phyloP scores from a whole-genome alignment of 352 stramenopile genomes.

The Poterioochromonas sp. region DNA sequence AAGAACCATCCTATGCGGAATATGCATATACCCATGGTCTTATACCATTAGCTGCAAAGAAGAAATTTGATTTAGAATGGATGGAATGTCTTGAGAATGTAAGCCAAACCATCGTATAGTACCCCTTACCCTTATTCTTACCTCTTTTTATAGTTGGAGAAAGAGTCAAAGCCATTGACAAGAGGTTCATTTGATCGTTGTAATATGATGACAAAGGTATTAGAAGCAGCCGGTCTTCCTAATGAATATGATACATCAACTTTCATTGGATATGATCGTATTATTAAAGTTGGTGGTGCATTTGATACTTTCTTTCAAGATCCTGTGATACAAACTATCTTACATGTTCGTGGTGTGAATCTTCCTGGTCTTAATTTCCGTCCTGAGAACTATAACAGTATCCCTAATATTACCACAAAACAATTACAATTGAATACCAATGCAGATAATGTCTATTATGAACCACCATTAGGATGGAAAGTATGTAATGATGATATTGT shows the following conservation, averaged over 20 bases:
- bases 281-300: background rate
- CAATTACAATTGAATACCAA: background rate
- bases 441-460: background rate
- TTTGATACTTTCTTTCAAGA: constrained; percentile 16
- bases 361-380: constrained; percentile 17
- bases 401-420: background rate
- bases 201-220: constrained; percentile 21
- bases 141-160: background rate
- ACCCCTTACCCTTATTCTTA: background rate
- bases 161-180: background rate
- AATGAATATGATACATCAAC: constrained; percentile 29
- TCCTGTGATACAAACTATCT: background rate
- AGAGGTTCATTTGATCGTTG: constrained; percentile 4
- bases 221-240: constrained; percentile 9
- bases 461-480: background rate
- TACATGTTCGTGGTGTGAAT: constrained; percentile 8
- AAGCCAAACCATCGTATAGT: background rate
- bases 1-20: constrained; percentile 26
- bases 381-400: background rate
- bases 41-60: constrained; percentile 15
- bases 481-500: constrained; percentile 23
- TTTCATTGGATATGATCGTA: background rate
- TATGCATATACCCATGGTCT: constrained; percentile 20
- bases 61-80: constrained; percentile 15
- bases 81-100: constrained; percentile 10